Base-by-base conservation (phyloP, 148 eudicot species). In the Spergularia marina region DNA sequence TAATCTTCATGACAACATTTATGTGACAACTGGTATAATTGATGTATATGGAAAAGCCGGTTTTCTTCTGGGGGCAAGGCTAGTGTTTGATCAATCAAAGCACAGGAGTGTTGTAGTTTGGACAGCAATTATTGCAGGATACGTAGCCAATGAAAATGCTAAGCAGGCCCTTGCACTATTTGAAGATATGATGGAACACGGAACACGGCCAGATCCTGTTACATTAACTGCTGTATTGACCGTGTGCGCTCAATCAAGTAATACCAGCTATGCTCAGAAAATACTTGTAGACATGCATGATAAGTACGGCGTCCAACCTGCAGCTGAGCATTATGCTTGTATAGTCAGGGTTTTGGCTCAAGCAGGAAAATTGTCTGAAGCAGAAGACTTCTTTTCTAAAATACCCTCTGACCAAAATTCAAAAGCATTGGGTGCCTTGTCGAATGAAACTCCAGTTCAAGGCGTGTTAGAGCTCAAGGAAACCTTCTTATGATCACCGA, bases 51-150 rank as follows among this genome's bases (percentile, higher is more conserved):
- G 86, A 53, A 91, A 91, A 78, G 72, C 83, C 53, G 92, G 92
- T n/a, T 84, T 70, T 77, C 83, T 89, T 44, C 21, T 52, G 5
- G 87, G 85, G 11, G 89, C 91, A 52, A 74, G 69, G 57, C 68
- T 30, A 21, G 83, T 90, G 21, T 90, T 90, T 80, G 75, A 85
- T 79, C 84, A 54, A 65, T 60, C 87, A 71, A 61, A 68, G 65
- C 79, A 85, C 13, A 84, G 85, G 78, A 86, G 88, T 77, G 85
- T 90, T 71, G 83, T 90, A 52, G 62, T 90, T 65, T 90, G 89
- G 90, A 90, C 92, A 49, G 80, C 95, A n/a, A 84, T 88, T 30
- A 90, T 90, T 36, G 72, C 90, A 76, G 89, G 89, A n/a, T 81
- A 87, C 74, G 88, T 87, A 54, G 73, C 82, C 20, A 84, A 89